A percentile compares a stretch with the other conserved stretches of the same genome.
Evolutionary conservation across 176 grass and related monocot species (phyloP).

Genomic region (Dactylis glomerata): DNA sequence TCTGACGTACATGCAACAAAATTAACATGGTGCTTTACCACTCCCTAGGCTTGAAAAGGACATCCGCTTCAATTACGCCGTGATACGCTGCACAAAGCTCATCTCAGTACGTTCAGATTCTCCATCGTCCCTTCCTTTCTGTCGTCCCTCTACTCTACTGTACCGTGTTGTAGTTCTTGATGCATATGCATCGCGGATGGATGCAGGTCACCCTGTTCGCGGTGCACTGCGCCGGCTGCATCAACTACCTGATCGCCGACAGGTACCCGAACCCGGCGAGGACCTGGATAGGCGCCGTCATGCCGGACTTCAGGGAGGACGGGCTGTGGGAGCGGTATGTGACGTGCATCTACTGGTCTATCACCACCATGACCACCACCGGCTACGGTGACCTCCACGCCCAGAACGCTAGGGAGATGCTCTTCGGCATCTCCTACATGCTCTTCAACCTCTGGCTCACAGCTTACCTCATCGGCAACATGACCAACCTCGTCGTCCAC

Average conservation of each 20-base stretch:
- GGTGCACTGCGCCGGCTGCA: slow-evolving; percentile 81
- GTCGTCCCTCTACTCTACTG: neutral
- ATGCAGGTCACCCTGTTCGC: slow-evolving; percentile 80
- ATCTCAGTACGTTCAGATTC: slow-evolving; percentile 39
- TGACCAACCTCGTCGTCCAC: slow-evolving; percentile 99
- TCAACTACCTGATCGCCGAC: slow-evolving; percentile 96
- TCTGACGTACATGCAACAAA: neutral
- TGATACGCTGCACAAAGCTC: slow-evolving; percentile 73
- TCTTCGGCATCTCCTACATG: slow-evolving; percentile 88
- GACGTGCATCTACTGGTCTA: slow-evolving; percentile 89
- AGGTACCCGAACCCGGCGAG: slow-evolving; percentile 69
- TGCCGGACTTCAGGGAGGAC: slow-evolving; percentile 74
- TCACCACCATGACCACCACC: slow-evolving; percentile 90
- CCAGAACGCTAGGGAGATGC: slow-evolving; percentile 84
- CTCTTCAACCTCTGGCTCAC: slow-evolving; percentile 94
- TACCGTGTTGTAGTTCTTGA: neutral
- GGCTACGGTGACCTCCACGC: slow-evolving; percentile 98
- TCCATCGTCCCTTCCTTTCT: neutral
- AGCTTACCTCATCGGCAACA: slow-evolving; percentile 93
- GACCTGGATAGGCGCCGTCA: slow-evolving; percentile 89
- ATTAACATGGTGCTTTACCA: neutral
- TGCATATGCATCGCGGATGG: neutral
- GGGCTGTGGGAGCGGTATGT: slow-evolving; percentile 83
- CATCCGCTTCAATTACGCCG: slow-evolving; percentile 68
- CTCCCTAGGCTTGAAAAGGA: slow-evolving; percentile 66